A percentile compares a stretch with the other conserved stretches of the same genome.
Conservation (phyloP, 805 yeast genomes). For the Candida endomychidarum region DNA sequence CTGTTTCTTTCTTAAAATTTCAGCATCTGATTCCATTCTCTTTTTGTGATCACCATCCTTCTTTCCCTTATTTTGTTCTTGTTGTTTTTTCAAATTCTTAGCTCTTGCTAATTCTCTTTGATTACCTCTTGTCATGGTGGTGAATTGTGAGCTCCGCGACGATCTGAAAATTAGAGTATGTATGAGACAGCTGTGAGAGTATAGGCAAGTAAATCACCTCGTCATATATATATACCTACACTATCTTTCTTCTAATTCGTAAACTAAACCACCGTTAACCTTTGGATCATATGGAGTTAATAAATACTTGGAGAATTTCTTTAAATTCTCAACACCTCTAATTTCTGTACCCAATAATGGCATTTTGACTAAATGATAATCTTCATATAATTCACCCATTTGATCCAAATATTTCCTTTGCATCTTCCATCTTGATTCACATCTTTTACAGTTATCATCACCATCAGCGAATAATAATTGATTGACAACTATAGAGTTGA, state of each 20-base stretch:
- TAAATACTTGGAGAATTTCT: conserved; percentile 78
- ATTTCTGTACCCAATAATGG: conserved; percentile 95
- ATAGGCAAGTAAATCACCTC: too few species aligned
- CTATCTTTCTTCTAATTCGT: conserved; percentile 53
- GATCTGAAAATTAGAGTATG: too few species aligned
- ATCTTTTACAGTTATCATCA: conserved; percentile 78
- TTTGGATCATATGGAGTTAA: conserved; percentile 74
- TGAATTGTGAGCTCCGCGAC: background rate
- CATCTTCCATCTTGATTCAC: conserved; percentile 92
- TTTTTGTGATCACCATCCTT: conserved; percentile 82
- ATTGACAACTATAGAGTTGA: conserved; percentile 92
- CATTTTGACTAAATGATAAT: conserved; percentile 93
- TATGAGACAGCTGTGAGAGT: too few species aligned
- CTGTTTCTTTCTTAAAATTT: conserved; percentile 85
- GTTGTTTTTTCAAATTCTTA: conserved; percentile 80
- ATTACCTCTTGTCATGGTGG: conserved; percentile 87
- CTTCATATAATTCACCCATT: conserved; percentile 94
- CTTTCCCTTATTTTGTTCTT: conserved; percentile 60
- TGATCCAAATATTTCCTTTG: conserved; percentile 93
- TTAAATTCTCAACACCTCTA: conserved; percentile 85
- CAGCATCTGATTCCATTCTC: conserved; percentile 88
- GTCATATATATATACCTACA: background rate
- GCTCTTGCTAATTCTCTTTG: conserved; percentile 94
- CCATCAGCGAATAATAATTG: conserved; percentile 87
- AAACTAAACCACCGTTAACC: conserved; percentile 52